These are phyloP conservation scores for Sphagnum magellanicum DNA, from an alignment of 228 moss, liverwort and hornwort genomes.

Conservation along the genomic window DNA sequence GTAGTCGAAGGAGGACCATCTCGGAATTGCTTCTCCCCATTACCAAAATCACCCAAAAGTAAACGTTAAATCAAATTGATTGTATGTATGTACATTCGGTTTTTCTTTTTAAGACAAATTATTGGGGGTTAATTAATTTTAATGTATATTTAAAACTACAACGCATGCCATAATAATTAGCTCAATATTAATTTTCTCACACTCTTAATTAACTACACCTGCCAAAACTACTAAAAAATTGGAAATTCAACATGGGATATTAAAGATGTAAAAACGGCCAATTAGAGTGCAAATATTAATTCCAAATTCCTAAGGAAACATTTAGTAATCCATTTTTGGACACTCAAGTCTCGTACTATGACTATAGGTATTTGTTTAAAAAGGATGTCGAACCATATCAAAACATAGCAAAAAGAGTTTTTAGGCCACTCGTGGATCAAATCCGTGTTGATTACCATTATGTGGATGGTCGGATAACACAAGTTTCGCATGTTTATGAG, in stretches of 20 bases:
- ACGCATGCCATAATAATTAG: too few species aligned
- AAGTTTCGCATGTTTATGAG: slow-evolving; percentile 52
- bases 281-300: not conserved
- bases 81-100: too few species aligned
- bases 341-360: too few species aligned
- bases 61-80: not conserved
- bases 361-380: slow-evolving; percentile 19
- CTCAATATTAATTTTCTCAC: too few species aligned
- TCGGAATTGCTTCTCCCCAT: slow-evolving; percentile 38
- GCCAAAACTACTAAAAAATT: too few species aligned
- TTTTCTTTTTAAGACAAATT: too few species aligned
- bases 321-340: not conserved
- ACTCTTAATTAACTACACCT: too few species aligned
- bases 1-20: slow-evolving; percentile 15
- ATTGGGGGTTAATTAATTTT: too few species aligned
- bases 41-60: slow-evolving; percentile 57
- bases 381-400: slow-evolving; percentile 26
- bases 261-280: too few species aligned
- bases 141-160: too few species aligned
- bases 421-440: slow-evolving; percentile 19
- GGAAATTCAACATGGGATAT: too few species aligned
- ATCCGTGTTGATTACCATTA: slow-evolving; percentile 66
- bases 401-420: slow-evolving; percentile 38
- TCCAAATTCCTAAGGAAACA: not conserved
- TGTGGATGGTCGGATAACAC: slow-evolving; percentile 48